A percentile compares a stretch with the other conserved stretches of the same genome.
These are phyloP conservation scores for Backusella macrospora DNA, from an alignment of 192 early-diverging fungal species.

Conservation along the genomic window DNA sequence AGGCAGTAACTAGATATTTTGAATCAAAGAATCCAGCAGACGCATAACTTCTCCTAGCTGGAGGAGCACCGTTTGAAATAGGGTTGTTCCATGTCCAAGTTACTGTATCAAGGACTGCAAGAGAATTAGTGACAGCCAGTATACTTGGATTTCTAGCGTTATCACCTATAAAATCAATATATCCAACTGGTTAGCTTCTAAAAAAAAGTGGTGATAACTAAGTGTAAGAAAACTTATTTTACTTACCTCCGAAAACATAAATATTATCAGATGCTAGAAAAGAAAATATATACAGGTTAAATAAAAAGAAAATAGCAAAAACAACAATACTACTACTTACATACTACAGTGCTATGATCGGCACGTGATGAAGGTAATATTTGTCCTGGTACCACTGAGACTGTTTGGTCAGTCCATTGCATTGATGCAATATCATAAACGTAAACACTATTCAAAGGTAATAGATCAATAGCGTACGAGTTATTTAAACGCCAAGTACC, in stretches of 20 bases:
- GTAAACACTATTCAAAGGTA: not conserved
- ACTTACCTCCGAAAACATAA: constrained; percentile 31
- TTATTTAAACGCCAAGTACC: not conserved
- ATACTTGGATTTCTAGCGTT: not conserved
- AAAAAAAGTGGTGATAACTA: not conserved
- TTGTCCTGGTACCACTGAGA: not conserved
- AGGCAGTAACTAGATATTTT: constrained; percentile 19
- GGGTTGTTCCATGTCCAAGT: constrained; percentile 28
- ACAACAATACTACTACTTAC: not conserved
- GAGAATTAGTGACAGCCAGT: not conserved
- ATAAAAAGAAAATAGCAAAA: not conserved
- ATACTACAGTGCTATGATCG: not conserved
- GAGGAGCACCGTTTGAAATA: constrained; percentile 10
- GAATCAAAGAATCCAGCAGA: constrained; percentile 21
- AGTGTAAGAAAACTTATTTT: too few species aligned
- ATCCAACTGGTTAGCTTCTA: not conserved
- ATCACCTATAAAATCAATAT: constrained; percentile 4
- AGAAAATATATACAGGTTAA: not conserved
- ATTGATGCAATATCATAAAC: not conserved
- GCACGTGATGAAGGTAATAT: not conserved
- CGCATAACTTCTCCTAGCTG: constrained; percentile 24
- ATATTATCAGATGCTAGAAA: constrained; percentile 18
- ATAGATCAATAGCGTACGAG: not conserved
- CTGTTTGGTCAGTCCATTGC: not conserved
- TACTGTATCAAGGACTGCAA: constrained; percentile 19